Percentiles rank a stretch among this genome's conserved stretches.
These are phyloP conservation scores for Ormosia emarginata DNA, from an alignment of 306 rosid species.

Conservation along the genomic window DNA sequence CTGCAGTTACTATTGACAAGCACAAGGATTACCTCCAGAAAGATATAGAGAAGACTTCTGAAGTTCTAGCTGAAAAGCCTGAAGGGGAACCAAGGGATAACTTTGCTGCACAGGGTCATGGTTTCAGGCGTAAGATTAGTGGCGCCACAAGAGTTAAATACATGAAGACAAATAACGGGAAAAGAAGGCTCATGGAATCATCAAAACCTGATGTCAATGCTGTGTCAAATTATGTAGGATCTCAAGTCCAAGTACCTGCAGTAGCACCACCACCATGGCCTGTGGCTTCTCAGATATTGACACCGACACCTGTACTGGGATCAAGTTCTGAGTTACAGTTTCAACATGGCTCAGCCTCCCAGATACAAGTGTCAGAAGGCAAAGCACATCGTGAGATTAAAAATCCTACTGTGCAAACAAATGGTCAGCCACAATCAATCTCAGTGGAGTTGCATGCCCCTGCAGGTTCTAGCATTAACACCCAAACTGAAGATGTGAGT, in stretches of 20 bases:
- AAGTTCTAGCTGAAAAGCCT: not conserved
- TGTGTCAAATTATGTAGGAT: not conserved
- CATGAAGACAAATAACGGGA: not conserved
- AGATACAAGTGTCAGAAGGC: not conserved
- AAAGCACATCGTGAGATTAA: not conserved
- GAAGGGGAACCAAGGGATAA: conserved; percentile 3
- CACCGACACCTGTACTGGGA: not conserved
- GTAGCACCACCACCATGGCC: not conserved
- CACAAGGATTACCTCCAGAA: not conserved
- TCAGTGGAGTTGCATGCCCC: not conserved
- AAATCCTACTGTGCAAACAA: not conserved
- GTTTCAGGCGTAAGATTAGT: not conserved
- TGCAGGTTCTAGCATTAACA: not conserved
- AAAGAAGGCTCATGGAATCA: not conserved
- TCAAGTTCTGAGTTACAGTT: not conserved
- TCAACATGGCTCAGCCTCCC: not conserved
- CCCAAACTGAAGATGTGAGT: not conserved
- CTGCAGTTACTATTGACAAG: not conserved
- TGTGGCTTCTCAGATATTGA: not conserved
- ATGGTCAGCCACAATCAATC: not conserved
- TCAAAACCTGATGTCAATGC: not conserved
- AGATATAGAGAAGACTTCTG: not conserved
- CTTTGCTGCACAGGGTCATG: not conserved
- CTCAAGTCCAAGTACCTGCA: not conserved
- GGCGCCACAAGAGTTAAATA: not conserved